Evolutionary conservation across 352 stramenopile genomes (phyloP).

Genomic region (Pythium monospermum): DNA sequence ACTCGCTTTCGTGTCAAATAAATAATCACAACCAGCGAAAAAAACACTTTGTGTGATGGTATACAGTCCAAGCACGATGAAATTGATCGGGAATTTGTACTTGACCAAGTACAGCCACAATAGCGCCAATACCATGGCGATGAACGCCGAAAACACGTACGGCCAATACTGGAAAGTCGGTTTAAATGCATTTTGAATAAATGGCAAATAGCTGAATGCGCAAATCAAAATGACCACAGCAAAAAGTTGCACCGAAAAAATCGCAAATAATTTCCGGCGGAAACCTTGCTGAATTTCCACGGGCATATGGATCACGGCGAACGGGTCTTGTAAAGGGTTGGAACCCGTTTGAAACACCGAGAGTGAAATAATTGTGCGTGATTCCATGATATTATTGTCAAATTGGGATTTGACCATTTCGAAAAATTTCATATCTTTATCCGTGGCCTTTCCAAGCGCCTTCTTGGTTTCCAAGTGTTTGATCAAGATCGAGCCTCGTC

Average conservation of each 20-base stretch:
- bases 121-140: constrained; percentile 46
- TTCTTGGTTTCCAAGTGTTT: constrained; percentile 69
- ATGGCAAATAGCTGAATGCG: constrained; percentile 30
- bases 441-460: constrained; percentile 43
- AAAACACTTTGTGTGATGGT: constrained; percentile 59
- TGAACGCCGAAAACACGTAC: constrained; percentile 46
- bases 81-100: constrained; percentile 70
- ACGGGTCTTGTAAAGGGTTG: constrained; percentile 68
- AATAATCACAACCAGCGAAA: constrained; percentile 46
- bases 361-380: constrained; percentile 67
- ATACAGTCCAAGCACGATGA: constrained; percentile 50
- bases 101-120: constrained; percentile 73
- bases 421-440: constrained; percentile 81
- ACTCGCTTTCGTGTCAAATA: constrained; percentile 52
- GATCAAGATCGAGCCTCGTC: constrained; percentile 64
- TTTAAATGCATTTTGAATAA: constrained; percentile 26
- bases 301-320: constrained; percentile 66
- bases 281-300: constrained; percentile 64
- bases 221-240: constrained; percentile 39
- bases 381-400: constrained; percentile 68
- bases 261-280: constrained; percentile 65
- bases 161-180: constrained; percentile 39
- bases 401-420: constrained; percentile 70
- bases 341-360: constrained; percentile 71
- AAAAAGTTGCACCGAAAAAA: constrained; percentile 66